A percentile compares a stretch with the other conserved stretches of the same genome.
These are phyloP conservation scores for Picea abies DNA, from an alignment of 83 land plant species.

Conservation along the genomic window DNA sequence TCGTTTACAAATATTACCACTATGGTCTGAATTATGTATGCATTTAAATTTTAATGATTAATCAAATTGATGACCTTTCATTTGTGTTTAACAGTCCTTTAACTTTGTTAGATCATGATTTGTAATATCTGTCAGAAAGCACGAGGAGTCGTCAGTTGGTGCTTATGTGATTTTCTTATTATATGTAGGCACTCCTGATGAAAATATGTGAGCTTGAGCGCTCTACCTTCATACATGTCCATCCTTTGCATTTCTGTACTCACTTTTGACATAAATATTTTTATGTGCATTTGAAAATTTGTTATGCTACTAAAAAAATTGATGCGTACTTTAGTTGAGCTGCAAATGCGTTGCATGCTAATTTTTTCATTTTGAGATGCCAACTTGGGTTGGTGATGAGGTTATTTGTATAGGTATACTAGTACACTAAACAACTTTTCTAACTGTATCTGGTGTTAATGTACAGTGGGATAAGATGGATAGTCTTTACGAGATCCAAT, in stretches of 20 bases:
- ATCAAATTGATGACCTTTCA: background rate
- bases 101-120: background rate
- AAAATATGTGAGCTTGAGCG: background rate
- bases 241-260: background rate
- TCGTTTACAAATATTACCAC: too few species aligned
- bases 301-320: background rate
- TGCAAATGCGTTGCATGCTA: background rate
- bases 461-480: slow-evolving; percentile 97
- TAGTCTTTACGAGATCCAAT: slow-evolving; percentile 67
- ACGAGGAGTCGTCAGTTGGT: too few species aligned
- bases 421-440: background rate
- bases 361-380: background rate
- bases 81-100: background rate
- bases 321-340: background rate
- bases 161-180: too few species aligned
- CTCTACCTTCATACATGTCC: background rate
- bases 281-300: background rate
- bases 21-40: background rate
- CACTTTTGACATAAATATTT: background rate
- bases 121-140: background rate
- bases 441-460: background rate
- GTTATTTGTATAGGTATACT: background rate
- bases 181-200: too few species aligned
- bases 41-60: background rate
- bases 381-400: background rate